Evolutionary conservation across 208 protist genomes (phyloP).

Genomic region (Crithidia mellificae): DNA sequence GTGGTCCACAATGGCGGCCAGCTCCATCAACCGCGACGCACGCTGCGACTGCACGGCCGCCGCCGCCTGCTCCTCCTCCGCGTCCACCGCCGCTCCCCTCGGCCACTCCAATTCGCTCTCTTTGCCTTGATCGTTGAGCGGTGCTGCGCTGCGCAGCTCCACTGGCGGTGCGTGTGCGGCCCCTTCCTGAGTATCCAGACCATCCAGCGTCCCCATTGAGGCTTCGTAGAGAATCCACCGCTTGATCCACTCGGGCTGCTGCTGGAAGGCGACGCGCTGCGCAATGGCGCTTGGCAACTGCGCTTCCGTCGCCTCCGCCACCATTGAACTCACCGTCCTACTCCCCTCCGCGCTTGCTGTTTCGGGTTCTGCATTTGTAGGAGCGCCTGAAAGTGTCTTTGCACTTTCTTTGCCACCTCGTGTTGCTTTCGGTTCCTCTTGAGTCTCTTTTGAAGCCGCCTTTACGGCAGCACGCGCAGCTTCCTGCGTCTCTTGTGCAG

Average conservation of each 20-base stretch:
- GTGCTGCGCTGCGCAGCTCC: not conserved
- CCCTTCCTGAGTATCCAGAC: slow-evolving; percentile 34
- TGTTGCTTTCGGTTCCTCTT: too few species aligned
- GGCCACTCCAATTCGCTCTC: too few species aligned
- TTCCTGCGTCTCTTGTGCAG: not conserved
- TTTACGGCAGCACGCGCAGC: not conserved
- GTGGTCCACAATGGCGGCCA: slow-evolving; percentile 35
- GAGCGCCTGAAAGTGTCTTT: too few species aligned
- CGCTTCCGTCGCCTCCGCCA: not conserved
- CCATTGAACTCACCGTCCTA: not conserved
- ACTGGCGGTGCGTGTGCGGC: too few species aligned
- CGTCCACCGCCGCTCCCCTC: not conserved
- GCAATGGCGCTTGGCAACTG: slow-evolving; percentile 25
- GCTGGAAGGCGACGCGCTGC: slow-evolving; percentile 16
- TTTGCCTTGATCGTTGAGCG: too few species aligned
- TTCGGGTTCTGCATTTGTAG: not conserved
- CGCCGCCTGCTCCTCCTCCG: not conserved
- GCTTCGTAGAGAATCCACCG: slow-evolving; percentile 86
- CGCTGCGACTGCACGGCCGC: slow-evolving; percentile 7
- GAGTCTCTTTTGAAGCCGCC: too few species aligned
- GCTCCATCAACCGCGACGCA: slow-evolving; percentile 16
- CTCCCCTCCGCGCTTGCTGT: not conserved
- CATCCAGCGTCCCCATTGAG: slow-evolving; percentile 85
- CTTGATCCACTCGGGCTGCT: slow-evolving; percentile 75
- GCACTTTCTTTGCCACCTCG: too few species aligned